phyloP scores from a whole-genome alignment of 1,284 basidiomycete species.

The Pascua guehoae region DNA sequence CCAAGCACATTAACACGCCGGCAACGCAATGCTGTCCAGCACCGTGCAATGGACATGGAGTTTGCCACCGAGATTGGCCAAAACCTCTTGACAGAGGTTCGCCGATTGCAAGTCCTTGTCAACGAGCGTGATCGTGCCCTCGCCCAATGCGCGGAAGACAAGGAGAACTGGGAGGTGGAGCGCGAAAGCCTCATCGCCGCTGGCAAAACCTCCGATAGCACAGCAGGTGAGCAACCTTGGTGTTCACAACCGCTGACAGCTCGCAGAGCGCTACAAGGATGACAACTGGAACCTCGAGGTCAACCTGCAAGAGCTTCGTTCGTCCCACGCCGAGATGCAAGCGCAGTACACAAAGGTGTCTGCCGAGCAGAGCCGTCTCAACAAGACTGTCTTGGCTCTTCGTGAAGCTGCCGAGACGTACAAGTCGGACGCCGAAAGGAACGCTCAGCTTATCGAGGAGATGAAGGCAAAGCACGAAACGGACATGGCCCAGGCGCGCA shows the following conservation, averaged over 20 bases:
- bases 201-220: slow-evolving; percentile 71
- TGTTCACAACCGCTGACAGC: neutral
- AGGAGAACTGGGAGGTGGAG: slow-evolving; percentile 67
- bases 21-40: slow-evolving; percentile 48
- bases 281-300: slow-evolving; percentile 99
- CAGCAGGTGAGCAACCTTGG: slow-evolving; percentile 57
- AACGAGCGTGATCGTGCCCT: slow-evolving; percentile 84
- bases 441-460: slow-evolving; percentile 64
- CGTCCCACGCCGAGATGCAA: slow-evolving; percentile 66
- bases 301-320: slow-evolving; percentile 77
- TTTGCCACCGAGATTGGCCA: slow-evolving; percentile 95
- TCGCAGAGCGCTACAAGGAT: slow-evolving; percentile 75
- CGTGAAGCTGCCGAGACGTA: slow-evolving; percentile 77
- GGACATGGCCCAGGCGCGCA: slow-evolving; percentile 82
- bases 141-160: slow-evolving; percentile 80
- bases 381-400: slow-evolving; percentile 66
- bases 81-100: slow-evolving; percentile 79
- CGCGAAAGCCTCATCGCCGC: slow-evolving; percentile 67
- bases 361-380: slow-evolving; percentile 75
- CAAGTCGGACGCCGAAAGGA: slow-evolving; percentile 79
- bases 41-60: slow-evolving; percentile 58
- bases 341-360: slow-evolving; percentile 67
- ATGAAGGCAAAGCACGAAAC: slow-evolving; percentile 86
- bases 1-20: slow-evolving; percentile 43
- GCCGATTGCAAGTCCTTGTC: slow-evolving; percentile 78